These are phyloP conservation scores for Collybia mongolica DNA, from an alignment of 768 basidiomycete species.

Conservation along the genomic window DNA sequence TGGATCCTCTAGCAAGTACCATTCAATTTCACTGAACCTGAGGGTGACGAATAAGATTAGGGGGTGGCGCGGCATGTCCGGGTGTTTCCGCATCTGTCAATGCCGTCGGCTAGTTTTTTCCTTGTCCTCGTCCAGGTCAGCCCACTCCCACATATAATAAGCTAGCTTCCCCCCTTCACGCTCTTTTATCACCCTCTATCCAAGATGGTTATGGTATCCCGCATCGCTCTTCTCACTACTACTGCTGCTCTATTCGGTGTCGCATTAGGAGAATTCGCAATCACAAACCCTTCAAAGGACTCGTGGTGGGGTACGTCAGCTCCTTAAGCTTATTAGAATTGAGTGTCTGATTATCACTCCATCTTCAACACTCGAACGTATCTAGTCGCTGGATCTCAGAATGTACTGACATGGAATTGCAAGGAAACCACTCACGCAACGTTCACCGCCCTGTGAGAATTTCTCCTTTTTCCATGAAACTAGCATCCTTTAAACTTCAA, in stretches of 20 bases:
- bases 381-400: conserved; percentile 54
- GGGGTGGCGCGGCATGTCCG: too few relatives aligned
- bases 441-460: conserved; percentile 56
- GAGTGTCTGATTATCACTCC: background rate
- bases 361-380: background rate
- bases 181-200: too few relatives aligned
- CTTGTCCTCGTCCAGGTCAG: too few relatives aligned
- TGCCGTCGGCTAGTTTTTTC: too few relatives aligned
- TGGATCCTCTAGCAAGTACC: too few relatives aligned
- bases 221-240: conserved; percentile 25
- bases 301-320: conserved; percentile 61
- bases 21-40: too few relatives aligned
- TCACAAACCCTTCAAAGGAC: conserved; percentile 43
- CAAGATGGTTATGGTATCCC: conserved; percentile 4
- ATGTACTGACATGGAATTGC: conserved; percentile 64
- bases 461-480: background rate
- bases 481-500: conserved; percentile 7
- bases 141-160: too few relatives aligned
- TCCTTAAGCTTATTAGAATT: background rate
- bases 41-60: too few relatives aligned
- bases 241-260: conserved; percentile 7
- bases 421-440: conserved; percentile 23
- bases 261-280: conserved; percentile 29
- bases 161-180: too few relatives aligned
- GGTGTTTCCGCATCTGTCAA: too few relatives aligned